Base-by-base conservation (phyloP, 2,329 filamentous ascomycete species). In the Diatrype stigma region DNA sequence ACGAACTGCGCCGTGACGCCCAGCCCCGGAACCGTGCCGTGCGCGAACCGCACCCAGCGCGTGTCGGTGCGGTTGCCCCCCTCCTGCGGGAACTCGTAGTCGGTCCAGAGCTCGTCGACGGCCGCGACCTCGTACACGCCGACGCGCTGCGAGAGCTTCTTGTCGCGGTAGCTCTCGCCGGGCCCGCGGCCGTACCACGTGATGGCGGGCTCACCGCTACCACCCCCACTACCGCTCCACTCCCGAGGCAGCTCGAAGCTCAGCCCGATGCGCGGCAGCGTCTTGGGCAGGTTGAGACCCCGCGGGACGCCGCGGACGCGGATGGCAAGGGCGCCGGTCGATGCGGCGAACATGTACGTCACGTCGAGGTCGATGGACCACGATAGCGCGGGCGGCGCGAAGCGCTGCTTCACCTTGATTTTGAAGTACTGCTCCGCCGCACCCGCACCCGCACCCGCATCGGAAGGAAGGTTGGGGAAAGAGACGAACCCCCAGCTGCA, bases 61-160 rank as follows among this genome's bases (percentile, higher is more conserved):
- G 80, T 80, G 58, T 87, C 84, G 0, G 79, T 84, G 26, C 82
- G 72, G 62, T 88, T 87, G 1, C 81, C 79, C 32, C 75, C 78
- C 54, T 89, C 85, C 62, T 89, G 86, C 0, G 85, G 85, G 50
- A 80, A 84, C 56, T 89, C 85, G 61, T 87, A 88, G 40, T 79
- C 75, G 1, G 79, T 77, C 66, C 77, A 82, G 0, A 89, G 71
- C 2, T 78, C 72, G 30, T 79, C 75, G 2, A 83, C 67, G 2
- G 46, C 22, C 3, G 59, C 56, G 2, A 66, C 60, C 3, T 67
- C 64, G 64, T 76, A 82, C 50, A 74, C 74, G 2, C 81, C 84
- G 2, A 84, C 67, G 0, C 69, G 70, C 62, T 87, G 84, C 6
- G 79, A 79, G 16, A 77, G 64, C 64, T 87, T 86, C 70, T 80